Conservation (phyloP, 2,329 filamentous ascomycete genomes). For the Diaporthe caulivora region DNA sequence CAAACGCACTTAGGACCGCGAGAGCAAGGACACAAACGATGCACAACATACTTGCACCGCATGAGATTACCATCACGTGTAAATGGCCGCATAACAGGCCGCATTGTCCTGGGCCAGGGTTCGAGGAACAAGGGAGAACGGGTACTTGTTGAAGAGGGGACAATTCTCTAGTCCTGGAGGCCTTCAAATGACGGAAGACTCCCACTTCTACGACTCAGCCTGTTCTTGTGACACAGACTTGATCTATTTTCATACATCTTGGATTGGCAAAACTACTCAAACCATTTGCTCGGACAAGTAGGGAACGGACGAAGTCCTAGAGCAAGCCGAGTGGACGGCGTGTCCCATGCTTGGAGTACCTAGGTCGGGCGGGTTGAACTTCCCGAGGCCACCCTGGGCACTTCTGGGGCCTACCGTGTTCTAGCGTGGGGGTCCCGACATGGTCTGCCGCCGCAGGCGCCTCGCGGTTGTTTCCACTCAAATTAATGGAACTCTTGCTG, state of each 20-base stretch:
- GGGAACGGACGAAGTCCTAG: neutral
- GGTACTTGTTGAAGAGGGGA: neutral
- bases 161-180: neutral
- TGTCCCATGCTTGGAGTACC: neutral
- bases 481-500: neutral
- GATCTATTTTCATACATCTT: neutral
- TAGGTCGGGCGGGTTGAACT: neutral
- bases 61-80: conserved; percentile 46
- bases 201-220: neutral
- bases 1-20: too few relatives aligned
- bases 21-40: conserved; percentile 42
- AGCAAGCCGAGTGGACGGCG: neutral
- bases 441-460: neutral
- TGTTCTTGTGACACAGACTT: neutral
- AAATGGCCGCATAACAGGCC: conserved; percentile 46
- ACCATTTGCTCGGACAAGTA: too few relatives aligned
- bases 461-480: neutral
- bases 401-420: neutral
- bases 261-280: neutral
- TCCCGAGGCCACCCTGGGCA: neutral
- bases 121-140: neutral
- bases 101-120: conserved; percentile 1
- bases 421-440: conserved; percentile 4
- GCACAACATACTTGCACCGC: conserved; percentile 50
- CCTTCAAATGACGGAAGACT: neutral